Evolutionary conservation across 805 yeast genomes (phyloP).

Genomic region (Pichia kluyveri): DNA sequence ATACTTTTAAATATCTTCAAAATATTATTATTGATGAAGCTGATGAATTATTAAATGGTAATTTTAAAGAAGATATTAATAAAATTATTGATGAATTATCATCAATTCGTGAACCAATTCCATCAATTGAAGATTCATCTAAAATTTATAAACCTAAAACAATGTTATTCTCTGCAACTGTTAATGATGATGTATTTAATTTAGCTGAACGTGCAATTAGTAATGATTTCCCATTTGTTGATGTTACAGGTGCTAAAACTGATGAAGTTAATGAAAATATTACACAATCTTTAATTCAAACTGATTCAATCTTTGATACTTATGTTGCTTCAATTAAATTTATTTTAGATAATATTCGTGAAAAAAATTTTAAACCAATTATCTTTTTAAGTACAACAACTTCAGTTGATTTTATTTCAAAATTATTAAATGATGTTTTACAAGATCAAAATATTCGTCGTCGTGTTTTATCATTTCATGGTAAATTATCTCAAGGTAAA

Average conservation of each 20-base stretch:
- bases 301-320: slow-evolving; percentile 48
- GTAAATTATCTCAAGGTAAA: slow-evolving; percentile 59
- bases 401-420: slow-evolving; percentile 50
- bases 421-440: slow-evolving; percentile 26
- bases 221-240: slow-evolving; percentile 40
- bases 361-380: slow-evolving; percentile 59
- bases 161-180: slow-evolving; percentile 81
- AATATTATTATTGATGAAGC: slow-evolving; percentile 85
- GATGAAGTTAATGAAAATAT: slow-evolving; percentile 62
- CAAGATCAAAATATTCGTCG: slow-evolving; percentile 12
- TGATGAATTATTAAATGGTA: slow-evolving; percentile 74
- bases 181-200: slow-evolving; percentile 54
- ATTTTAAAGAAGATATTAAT: slow-evolving; percentile 61
- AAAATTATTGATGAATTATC: slow-evolving; percentile 44
- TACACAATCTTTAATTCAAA: slow-evolving; percentile 52
- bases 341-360: slow-evolving; percentile 28
- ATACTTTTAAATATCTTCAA: slow-evolving; percentile 43
- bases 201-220: slow-evolving; percentile 58
- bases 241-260: slow-evolving; percentile 67
- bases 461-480: slow-evolving; percentile 41
- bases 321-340: slow-evolving; percentile 46
- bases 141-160: slow-evolving; percentile 41
- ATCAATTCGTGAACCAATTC: slow-evolving; percentile 16
- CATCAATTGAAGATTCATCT: slow-evolving; percentile 7
- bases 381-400: slow-evolving; percentile 75